Percentiles rank a stretch among this genome's conserved stretches.
Evolutionary conservation across 805 yeast genomes (phyloP).

Genomic region (Kuraishia floccosa): DNA sequence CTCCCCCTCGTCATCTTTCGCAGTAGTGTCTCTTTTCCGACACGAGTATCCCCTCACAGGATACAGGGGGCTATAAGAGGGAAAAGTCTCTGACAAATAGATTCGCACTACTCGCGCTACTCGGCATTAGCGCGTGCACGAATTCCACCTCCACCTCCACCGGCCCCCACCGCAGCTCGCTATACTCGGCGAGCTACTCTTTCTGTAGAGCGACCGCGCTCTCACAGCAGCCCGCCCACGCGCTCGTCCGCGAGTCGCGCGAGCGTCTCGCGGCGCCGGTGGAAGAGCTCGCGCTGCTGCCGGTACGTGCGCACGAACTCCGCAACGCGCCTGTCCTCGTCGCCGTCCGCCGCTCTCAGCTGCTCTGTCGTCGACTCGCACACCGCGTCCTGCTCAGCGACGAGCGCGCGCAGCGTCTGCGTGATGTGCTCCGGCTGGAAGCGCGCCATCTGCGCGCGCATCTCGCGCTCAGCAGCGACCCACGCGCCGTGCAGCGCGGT

Average conservation of each 20-base stretch:
- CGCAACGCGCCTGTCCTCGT: conserved; percentile 17
- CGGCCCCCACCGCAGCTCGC: no score
- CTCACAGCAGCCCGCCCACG: conserved; percentile 18
- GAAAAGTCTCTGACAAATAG: no score
- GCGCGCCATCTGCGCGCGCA: not conserved
- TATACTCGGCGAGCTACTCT: no score
- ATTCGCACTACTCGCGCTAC: no score
- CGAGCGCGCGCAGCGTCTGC: not conserved
- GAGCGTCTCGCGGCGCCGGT: conserved; percentile 33
- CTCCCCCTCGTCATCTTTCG: no score
- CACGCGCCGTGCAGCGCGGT: conserved; percentile 1
- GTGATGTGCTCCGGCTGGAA: conserved; percentile 2
- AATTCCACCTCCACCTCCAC: no score
- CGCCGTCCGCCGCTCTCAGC: conserved; percentile 6
- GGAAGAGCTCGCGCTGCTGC: conserved; percentile 26
- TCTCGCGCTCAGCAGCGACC: conserved; percentile 1
- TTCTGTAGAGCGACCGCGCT: no score
- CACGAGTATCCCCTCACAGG: no score
- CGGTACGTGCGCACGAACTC: conserved; percentile 29
- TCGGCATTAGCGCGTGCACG: no score
- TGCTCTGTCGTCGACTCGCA: not conserved
- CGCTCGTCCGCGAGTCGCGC: conserved; percentile 34
- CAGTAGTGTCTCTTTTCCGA: no score
- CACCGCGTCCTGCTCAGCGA: conserved; percentile 1
- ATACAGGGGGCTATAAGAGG: no score